Evolutionary conservation across 768 basidiomycete species (phyloP).

Genomic region (Tulasnella sp.): DNA sequence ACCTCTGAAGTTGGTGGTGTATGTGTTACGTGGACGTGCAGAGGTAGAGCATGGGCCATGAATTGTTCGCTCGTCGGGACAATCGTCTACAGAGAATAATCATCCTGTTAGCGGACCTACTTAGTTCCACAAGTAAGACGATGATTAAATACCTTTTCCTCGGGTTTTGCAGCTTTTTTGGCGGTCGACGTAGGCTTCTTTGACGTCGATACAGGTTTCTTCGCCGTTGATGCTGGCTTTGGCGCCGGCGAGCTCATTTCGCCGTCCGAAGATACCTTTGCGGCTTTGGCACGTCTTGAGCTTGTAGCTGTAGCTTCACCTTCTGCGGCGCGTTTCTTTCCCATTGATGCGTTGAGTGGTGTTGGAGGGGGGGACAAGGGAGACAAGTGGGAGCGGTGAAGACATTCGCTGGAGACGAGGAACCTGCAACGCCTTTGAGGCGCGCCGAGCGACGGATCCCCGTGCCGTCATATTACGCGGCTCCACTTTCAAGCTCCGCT

Average conservation of each 20-base stretch:
- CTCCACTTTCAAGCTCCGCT: conserved; percentile 6
- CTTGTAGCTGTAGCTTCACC: conserved; percentile 20
- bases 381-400: neutral
- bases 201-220: conserved; percentile 31
- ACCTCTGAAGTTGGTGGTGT: conserved; percentile 46
- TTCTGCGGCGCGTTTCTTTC: conserved; percentile 11
- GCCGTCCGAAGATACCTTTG: conserved; percentile 38
- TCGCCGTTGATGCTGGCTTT: conserved; percentile 31
- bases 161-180: conserved; percentile 6
- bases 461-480: neutral
- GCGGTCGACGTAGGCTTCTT: neutral
- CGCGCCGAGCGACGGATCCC: neutral
- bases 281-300: conserved; percentile 44
- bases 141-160: neutral
- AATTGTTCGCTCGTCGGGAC: conserved; percentile 37
- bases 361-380: neutral
- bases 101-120: neutral
- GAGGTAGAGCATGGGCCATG: conserved; percentile 55
- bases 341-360: neutral
- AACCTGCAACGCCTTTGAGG: conserved; percentile 4
- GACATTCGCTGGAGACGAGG: neutral
- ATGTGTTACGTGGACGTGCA: conserved; percentile 61
- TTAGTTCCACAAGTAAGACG: neutral
- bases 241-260: conserved; percentile 13
- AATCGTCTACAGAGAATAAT: conserved; percentile 33